Base-by-base conservation (phyloP, 1,139 yeast genomes). In the Candida tropicalis region DNA sequence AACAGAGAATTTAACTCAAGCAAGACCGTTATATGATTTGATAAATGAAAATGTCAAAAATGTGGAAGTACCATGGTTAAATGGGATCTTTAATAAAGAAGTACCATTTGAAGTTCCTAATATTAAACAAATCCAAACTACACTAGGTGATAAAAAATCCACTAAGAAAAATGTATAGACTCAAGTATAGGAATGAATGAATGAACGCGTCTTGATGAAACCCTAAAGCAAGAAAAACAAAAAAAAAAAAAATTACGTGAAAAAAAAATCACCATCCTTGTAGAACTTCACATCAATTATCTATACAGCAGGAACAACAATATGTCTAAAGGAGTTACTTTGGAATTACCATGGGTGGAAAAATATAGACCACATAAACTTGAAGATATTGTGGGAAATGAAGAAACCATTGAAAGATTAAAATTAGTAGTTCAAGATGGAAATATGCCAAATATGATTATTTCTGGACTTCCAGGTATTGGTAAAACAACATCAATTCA, bases 401-500 rank as follows among this genome's bases (percentile, higher is more conserved):
- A 79, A 47, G 98, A 91, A 51, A 93, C 98, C 1, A 77, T 93
- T 4, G 93, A 86, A 51, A 75, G 98, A 39, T 74, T 93, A 45
- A 81, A 85, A 55, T 79, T 88, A 51, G 91, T 93, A 43, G 97
- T 95, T 5, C 68, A 78, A 42, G 97, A 91, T 60, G 99, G 99
- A 26, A 93, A 93, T 64, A 86, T 93, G 88, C 99, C 99, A 3
- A 97, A 93, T 65, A 75, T 93, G 79, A 90, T 93, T 55, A 87
- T 93, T 35, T 84, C 95, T 11, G 97, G 99, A 3, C 70, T 90
- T 44, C 99, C 99, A 10, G 99, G 99, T 54, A 91, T 93, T 48
- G 99, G 99, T 37, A 93, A 93, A 62, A 93, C 99, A 6, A 93
- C 99, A 0, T 86, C 97, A 1, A 81, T 93, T 9, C 90, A 88